phyloP scores from a whole-genome alignment of 169 alveolate genomes.

The Plasmodium chabaudi region DNA sequence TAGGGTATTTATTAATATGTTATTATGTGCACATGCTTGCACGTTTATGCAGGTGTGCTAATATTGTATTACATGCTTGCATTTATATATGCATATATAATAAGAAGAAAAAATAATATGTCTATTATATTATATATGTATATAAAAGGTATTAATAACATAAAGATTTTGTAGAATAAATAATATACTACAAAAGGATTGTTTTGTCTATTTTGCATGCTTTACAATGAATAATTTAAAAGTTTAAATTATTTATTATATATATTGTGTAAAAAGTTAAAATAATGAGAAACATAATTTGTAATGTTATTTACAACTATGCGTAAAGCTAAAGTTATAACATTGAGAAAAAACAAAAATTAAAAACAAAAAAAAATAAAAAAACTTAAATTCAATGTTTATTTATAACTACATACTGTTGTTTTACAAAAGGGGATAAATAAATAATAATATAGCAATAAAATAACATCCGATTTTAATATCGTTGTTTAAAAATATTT shows the following conservation, averaged over 20 bases:
- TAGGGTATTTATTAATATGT: conserved; percentile 8
- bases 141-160: background rate
- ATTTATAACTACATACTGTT: background rate
- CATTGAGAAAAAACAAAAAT: conserved; percentile 15
- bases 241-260: background rate
- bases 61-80: background rate
- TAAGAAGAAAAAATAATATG: background rate
- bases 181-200: conserved; percentile 4
- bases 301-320: conserved; percentile 19
- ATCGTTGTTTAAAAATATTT: no score
- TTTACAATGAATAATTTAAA: conserved; percentile 4
- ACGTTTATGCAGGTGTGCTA: conserved; percentile 30
- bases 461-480: conserved; percentile 2
- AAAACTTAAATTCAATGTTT: conserved; percentile 18
- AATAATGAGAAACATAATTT: conserved; percentile 37
- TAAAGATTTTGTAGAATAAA: conserved; percentile 4
- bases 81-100: conserved; percentile 5
- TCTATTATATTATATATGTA: background rate
- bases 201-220: conserved; percentile 9
- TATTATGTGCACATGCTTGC: conserved; percentile 68
- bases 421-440: conserved; percentile 15
- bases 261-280: background rate
- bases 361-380: conserved; percentile 1
- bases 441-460: conserved; percentile 23
- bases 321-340: conserved; percentile 34